Percentiles rank a stretch among this genome's conserved stretches.
These are phyloP conservation scores for Verticillium dahliae DNA, from an alignment of 2,329 filamentous ascomycete species.

Conservation along the genomic window DNA sequence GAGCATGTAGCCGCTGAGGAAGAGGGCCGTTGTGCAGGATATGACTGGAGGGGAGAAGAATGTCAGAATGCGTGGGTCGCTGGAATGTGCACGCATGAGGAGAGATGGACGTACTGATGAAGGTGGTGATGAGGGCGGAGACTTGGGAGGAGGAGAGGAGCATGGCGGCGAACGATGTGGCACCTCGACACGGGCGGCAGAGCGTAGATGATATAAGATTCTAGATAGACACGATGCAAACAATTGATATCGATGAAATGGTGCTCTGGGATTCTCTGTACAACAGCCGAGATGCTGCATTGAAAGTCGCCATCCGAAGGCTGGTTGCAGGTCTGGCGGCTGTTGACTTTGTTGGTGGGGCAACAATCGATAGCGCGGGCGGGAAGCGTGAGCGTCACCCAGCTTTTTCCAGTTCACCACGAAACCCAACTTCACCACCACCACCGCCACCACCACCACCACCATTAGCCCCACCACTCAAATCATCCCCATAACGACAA, in stretches of 20 bases:
- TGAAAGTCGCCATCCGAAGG: slow-evolving; percentile 2
- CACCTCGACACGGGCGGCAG: neutral
- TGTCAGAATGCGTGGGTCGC: neutral
- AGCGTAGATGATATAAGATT: neutral
- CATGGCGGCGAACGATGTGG: slow-evolving; percentile 20
- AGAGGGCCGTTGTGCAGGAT: slow-evolving; percentile 73
- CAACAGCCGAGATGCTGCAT: slow-evolving; percentile 1
- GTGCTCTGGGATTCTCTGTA: neutral
- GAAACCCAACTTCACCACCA: neutral
- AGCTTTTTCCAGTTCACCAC: neutral
- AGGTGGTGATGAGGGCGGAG: slow-evolving; percentile 57
- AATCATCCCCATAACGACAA: neutral
- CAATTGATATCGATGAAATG: neutral
- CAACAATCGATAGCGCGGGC: slow-evolving; percentile 22
- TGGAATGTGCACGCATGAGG: slow-evolving; percentile 8
- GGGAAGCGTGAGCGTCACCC: neutral
- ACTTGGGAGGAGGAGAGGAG: slow-evolving; percentile 66
- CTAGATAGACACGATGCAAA: neutral
- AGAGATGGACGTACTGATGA: slow-evolving; percentile 46
- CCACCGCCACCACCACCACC: neutral
- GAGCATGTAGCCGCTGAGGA: slow-evolving; percentile 79
- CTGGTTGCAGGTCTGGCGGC: slow-evolving; percentile 1
- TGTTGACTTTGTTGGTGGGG: slow-evolving; percentile 27
- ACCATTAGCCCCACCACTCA: neutral
- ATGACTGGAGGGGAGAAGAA: slow-evolving; percentile 44